phyloP scores from a whole-genome alignment of 345 rosid species.

The Brassica cretica region DNA sequence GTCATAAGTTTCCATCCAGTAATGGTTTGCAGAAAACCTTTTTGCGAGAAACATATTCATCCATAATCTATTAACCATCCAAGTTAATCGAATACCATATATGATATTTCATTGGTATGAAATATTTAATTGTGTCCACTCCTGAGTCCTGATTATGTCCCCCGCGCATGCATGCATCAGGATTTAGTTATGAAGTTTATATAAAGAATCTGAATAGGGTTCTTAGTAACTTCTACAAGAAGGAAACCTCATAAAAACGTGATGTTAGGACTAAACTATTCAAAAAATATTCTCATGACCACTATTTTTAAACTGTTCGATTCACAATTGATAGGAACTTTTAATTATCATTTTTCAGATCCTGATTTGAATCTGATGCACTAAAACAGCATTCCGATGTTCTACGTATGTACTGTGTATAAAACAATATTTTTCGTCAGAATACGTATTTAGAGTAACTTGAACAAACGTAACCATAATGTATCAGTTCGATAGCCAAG shows the following conservation, averaged over 20 bases:
- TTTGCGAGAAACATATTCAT: background rate
- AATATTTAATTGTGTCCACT: background rate
- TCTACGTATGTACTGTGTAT: background rate
- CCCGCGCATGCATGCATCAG: constrained; percentile 12
- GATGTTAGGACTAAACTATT: constrained; percentile 7
- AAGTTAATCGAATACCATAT: background rate
- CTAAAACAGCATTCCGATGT: background rate
- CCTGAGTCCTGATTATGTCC: background rate
- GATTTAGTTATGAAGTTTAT: background rate
- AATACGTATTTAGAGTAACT: background rate
- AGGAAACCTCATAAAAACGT: constrained; percentile 1
- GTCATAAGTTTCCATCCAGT: background rate
- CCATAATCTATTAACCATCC: background rate
- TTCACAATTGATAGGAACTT: constrained; percentile 23
- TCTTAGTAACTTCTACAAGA: constrained; percentile 28
- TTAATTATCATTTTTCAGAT: background rate
- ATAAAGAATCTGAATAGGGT: constrained; percentile 33
- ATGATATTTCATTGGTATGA: constrained; percentile 2
- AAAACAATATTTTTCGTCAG: background rate
- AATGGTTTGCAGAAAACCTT: background rate
- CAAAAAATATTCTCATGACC: constrained; percentile 22
- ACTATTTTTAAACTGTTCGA: background rate
- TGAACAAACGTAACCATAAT: background rate
- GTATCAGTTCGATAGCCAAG: background rate
- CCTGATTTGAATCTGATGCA: background rate